Evolutionary conservation across 1,139 yeast species (phyloP).

Genomic region (Candida sanyaensis): DNA sequence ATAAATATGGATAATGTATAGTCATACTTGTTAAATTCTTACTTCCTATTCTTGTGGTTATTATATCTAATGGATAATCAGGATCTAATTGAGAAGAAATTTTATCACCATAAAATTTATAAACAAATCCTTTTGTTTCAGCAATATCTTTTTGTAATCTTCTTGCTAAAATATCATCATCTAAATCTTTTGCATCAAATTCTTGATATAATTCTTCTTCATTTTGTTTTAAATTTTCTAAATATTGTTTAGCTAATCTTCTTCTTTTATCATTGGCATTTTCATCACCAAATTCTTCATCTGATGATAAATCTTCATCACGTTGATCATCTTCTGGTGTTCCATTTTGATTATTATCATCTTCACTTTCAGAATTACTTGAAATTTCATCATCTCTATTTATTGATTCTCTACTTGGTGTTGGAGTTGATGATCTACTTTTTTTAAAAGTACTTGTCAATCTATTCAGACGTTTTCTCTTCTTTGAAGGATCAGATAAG

Average conservation of each 20-base stretch:
- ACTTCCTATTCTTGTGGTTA: conserved; percentile 58
- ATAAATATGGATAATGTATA: conserved; percentile 60
- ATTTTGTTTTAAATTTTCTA: conserved; percentile 72
- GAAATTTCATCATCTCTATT: conserved; percentile 43
- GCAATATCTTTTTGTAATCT: conserved; percentile 89
- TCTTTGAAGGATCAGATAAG: conserved; percentile 59
- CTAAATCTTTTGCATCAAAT: conserved; percentile 91
- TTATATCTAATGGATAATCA: conserved; percentile 18
- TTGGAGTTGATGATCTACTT: conserved; percentile 13
- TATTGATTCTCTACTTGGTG: conserved; percentile 5
- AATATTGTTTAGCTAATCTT: conserved; percentile 88
- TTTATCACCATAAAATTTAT: conserved; percentile 61
- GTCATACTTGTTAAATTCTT: conserved; percentile 57
- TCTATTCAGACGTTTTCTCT: conserved; percentile 44
- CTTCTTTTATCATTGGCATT: conserved; percentile 92
- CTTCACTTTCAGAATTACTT: conserved; percentile 36
- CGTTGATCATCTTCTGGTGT: conserved; percentile 20
- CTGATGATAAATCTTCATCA: conserved; percentile 47
- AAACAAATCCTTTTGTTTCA: conserved; percentile 81
- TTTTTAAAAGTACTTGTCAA: conserved; percentile 19
- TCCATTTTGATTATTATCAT: conserved; percentile 18
- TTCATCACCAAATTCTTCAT: conserved; percentile 73
- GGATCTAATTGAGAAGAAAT: conserved; percentile 43
- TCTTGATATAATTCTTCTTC: conserved; percentile 51
- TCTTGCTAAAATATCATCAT: conserved; percentile 77